Evolutionary conservation across 345 rosid species (phyloP), one percentile per base, ranked within the genome.

Genomic region (Euphorbia pulcherrima): DNA sequence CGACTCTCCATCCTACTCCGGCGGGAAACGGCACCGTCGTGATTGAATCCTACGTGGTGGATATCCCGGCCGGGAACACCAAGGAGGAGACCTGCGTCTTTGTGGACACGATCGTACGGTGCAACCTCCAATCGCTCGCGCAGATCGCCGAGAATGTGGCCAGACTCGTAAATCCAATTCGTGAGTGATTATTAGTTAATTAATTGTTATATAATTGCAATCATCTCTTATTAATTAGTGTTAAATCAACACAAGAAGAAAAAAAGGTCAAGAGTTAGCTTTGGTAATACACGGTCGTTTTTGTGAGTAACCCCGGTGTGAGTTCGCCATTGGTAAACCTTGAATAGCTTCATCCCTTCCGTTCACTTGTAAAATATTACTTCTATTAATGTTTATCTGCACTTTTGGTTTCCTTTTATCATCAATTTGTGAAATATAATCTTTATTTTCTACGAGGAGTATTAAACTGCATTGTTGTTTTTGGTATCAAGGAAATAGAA

Each of bases 31-130:
- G 80, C 59, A 77, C 86, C 18, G 83, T 77, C 17, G 86, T 82
- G 27, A 47, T 77, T 50, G 86, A 82, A 74, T 79, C 83, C 0
- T 82, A 82, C 83, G 83, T 77, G 46, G 86, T 82, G 72, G 86
- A 82, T 51, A 69, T 79, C 16, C 86, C 86, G 10, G 76, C 78
- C 20, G 86, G 86, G n/a, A 82, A 79, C 76, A 79, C 83, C 7
- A 66, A 72, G 52, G 86, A 82, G 71, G 86, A 82, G 65, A 79
- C 86, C 13, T 81, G 77, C 23, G 75, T 72, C 64, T 82, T 82
- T 71, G 81, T 81, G 46, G 86, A 82, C 68, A 82, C 86, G 14
- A 67, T 82, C 72, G 83, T 82, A 5, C 75, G 76, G 71, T 78
- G 82, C 69, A 82, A 82, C 68, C 81, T 82, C 14, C 83, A 79